Base-by-base conservation (phyloP, 2,329 filamentous ascomycete genomes). In the Dactylellina leptospora region DNA sequence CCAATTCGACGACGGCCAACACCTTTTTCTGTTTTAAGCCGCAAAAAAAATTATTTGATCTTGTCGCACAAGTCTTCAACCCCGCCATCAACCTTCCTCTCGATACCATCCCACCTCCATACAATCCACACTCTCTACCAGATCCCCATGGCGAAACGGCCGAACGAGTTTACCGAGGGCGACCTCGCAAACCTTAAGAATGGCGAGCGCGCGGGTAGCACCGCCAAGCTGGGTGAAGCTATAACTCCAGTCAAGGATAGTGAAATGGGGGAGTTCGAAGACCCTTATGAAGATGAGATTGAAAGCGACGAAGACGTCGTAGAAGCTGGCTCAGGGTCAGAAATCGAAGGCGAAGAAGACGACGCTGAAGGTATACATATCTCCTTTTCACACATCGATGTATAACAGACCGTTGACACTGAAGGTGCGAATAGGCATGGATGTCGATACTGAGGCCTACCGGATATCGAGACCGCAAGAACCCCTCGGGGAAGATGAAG, bases 291-390 rank as follows among this genome's bases (percentile, higher is more conserved):
- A 78, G 87, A 87, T 23, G 88, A 89, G 83, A 87, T 87, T 78
- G 90, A 97, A 76, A 97, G 96, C 74, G 95, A 96, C 78, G 95
- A 97, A 81, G 93, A 97, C 78, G 97, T 93, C 80, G 91, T 63
- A 6, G 75, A 77, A 36, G 76, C 74, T 6, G 75, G 72, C 4
- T 73, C 75, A 10, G 56, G 33, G 42, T 69, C 90, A 5, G 93
- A 97, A 84, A 84, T 92, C 42, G 93, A 97, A 78, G 91, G 90
- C 5, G 93, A 97, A 75, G 92, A 96, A 81, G 58, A 55, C 5
- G 38, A 70, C 6, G 60, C 68, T 50, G 54, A 44, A 48, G 55
- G 54, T 72, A 73, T 13, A 60, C 23, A 36, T 45, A 30, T 47
- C 38, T 63, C 51, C 10, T 44, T 44, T 51, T 20, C 10, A 20